phyloP scores from a whole-genome alignment of 1,284 basidiomycete species.

The Gastroboletus turbinatus region DNA sequence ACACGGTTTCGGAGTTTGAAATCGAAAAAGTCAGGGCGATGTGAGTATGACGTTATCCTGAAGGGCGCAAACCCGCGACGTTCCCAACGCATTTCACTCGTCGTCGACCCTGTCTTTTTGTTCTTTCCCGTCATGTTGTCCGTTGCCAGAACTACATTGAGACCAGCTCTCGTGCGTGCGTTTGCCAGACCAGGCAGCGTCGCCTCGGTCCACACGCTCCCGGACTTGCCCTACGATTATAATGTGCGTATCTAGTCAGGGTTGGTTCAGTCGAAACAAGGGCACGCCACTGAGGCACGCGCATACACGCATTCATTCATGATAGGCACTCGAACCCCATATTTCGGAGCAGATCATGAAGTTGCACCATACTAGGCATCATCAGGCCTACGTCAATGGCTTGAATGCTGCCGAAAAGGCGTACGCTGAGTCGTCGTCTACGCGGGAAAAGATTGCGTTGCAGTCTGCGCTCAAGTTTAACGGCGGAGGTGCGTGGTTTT shows the following conservation, averaged over 20 bases:
- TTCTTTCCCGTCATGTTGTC: constrained; percentile 44
- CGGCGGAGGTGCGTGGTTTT: constrained; percentile 68
- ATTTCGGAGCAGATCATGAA: constrained; percentile 86
- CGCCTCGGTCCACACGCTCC: constrained; percentile 68
- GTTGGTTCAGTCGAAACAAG: neutral
- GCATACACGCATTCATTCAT: neutral
- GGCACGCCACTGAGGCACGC: neutral
- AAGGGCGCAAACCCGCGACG: neutral
- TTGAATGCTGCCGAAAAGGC: constrained; percentile 90
- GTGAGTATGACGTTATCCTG: constrained; percentile 21
- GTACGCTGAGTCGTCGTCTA: constrained; percentile 64
- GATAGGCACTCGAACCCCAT: constrained; percentile 70
- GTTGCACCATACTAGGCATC: constrained; percentile 95
- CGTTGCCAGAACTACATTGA: constrained; percentile 40
- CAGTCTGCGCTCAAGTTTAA: constrained; percentile 90
- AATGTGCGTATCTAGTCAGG: constrained; percentile 51
- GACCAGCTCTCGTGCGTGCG: constrained; percentile 42
- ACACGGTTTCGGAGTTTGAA: constrained; percentile 9
- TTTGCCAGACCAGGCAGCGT: constrained; percentile 36
- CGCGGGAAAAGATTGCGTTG: constrained; percentile 83
- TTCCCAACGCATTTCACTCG: neutral
- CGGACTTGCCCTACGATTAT: constrained; percentile 88
- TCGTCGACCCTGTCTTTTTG: neutral
- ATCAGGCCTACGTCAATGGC: constrained; percentile 90
- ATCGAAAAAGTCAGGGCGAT: neutral